These are phyloP conservation scores for Elaeagnus macrophylla DNA, from an alignment of 306 rosid species.

Conservation along the genomic window DNA sequence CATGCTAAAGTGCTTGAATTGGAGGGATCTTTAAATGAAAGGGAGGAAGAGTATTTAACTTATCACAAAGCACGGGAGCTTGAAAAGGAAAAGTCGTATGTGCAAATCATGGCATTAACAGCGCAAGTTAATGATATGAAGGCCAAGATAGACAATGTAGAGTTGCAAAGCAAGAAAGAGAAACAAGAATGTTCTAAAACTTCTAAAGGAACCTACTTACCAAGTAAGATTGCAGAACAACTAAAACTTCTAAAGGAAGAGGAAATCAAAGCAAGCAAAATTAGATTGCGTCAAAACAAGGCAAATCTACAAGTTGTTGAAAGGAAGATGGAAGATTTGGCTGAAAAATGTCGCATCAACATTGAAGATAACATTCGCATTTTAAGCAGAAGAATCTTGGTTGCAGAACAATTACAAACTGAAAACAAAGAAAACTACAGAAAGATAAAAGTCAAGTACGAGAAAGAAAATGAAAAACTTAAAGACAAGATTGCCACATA, in stretches of 20 bases:
- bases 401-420: conserved; percentile 56
- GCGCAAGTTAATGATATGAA: conserved; percentile 19
- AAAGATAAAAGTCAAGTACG: conserved; percentile 22
- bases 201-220: conserved; percentile 17
- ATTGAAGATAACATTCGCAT: conserved; percentile 49
- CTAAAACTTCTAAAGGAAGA: conserved; percentile 29
- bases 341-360: conserved; percentile 28
- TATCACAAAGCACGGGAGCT: conserved; percentile 12
- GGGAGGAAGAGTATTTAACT: conserved; percentile 24
- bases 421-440: conserved; percentile 49
- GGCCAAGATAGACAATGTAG: conserved; percentile 36
- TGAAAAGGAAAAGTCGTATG: conserved; percentile 25
- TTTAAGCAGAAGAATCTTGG: conserved; percentile 47
- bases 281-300: conserved; percentile 17
- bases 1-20: conserved; percentile 4
- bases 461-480: conserved; percentile 34
- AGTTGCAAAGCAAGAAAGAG: conserved; percentile 27
- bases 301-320: conserved; percentile 23
- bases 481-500: conserved; percentile 26
- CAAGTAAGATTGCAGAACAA: conserved; percentile 35
- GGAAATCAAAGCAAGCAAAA: conserved; percentile 13
- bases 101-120: conserved; percentile 20
- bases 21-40: conserved; percentile 23
- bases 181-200: conserved; percentile 29
- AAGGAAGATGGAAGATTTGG: conserved; percentile 56